Evolutionary conservation across 257 asterid species (phyloP), one percentile per base, ranked within the genome.

Genomic region (Solanum chilense): DNA sequence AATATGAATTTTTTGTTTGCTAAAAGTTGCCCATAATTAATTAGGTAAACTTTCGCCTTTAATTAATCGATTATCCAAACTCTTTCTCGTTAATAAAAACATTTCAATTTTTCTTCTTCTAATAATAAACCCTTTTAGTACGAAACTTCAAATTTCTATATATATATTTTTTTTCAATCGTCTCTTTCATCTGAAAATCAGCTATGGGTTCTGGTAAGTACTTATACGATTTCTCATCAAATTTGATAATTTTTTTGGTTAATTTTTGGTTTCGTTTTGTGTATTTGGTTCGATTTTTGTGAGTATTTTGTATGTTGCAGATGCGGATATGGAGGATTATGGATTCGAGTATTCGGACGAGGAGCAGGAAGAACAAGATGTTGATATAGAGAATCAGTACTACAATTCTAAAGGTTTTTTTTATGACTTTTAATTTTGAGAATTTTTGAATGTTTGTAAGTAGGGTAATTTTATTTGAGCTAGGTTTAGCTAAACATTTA

Each of bases 321-420:
- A 95, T 90, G 98, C 97, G 82, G 99, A 96, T 92, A 95, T 96
- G 98, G 99, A 96, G 92, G 98, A 96, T 86, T 96, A 95, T 71
- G 99, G 98, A 52, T 96, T 96, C 86, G 98, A 96, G 93, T 96
- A 96, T 91, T 96, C 98, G 15, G 98, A 96, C 86, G 98, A 96
- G 85, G 99, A 96, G 85, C 98, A 94, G 12, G 98, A 95, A 88
- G 99, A 96, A 84, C 98, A 95, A 90, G 98, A 96, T 86, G 98
- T 95, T 82, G 99, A 96, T 91, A 94, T 96, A 74, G 99, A 95
- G 90, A 96, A 96, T 89, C 98, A 96, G 88, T 96, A 95, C 89
- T 96, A 96, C 94, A 96, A 96, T 89, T 94, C 99, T 3, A 96
- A 96, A 91, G 98, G 99, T n/a, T 93, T 74, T 37, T 33, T 33